phyloP scores from a whole-genome alignment of 805 yeast species.

The Candida pseudofarinosa region DNA sequence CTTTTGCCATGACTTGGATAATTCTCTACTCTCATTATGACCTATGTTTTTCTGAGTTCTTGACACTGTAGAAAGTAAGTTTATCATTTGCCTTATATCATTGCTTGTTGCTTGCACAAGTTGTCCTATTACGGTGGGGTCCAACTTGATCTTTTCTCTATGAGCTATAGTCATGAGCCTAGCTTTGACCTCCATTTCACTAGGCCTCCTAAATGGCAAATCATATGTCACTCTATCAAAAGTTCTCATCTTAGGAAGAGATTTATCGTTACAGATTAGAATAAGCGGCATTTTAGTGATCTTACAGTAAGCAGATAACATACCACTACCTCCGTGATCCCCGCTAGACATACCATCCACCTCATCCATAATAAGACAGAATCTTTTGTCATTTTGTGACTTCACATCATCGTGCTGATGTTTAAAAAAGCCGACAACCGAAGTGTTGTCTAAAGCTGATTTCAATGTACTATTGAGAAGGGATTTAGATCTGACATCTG shows the following conservation, averaged over 20 bases:
- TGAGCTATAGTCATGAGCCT: conserved; percentile 87
- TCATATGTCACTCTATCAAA: conserved; percentile 82
- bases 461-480: conserved; percentile 66
- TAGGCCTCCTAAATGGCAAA: conserved; percentile 84
- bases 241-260: conserved; percentile 92
- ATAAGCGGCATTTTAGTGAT: conserved; percentile 87
- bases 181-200: conserved; percentile 73
- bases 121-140: conserved; percentile 76
- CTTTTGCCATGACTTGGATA: conserved; percentile 77
- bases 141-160: conserved; percentile 76
- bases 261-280: conserved; percentile 88
- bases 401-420: conserved; percentile 28
- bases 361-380: conserved; percentile 94
- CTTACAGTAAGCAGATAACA: conserved; percentile 79
- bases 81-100: conserved; percentile 93
- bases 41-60: conserved; percentile 64
- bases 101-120: conserved; percentile 80
- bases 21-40: conserved; percentile 56
- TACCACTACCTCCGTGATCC: conserved; percentile 98
- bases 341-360: conserved; percentile 99
- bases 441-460: conserved; percentile 72
- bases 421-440: conserved; percentile 73
- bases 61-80: conserved; percentile 79
- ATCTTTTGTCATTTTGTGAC: conserved; percentile 45
- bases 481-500: conserved; percentile 86